Evolutionary conservation across 1,284 basidiomycete species (phyloP), one percentile per base, ranked within the genome.

Genomic region (Pascua sp.): DNA sequence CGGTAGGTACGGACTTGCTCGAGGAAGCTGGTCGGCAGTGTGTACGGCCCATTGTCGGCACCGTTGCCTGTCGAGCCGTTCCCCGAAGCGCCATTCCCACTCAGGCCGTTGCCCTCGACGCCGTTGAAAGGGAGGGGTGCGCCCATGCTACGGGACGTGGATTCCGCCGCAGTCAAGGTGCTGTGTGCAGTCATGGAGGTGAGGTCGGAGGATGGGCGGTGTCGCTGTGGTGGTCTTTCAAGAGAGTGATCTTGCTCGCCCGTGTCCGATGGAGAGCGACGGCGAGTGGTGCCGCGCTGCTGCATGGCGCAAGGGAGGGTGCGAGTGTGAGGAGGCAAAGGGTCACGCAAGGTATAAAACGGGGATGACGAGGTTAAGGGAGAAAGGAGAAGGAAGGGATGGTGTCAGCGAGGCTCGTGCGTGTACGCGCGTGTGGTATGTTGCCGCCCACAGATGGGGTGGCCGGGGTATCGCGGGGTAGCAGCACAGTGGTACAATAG

Each of bases 201-300:
- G 9, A 46, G 38, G 17, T 24, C 41, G 24, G 51, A 40, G 40
- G 56, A 39, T 45, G 47, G 47, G 37, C 51, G 47, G 46, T 47
- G 47, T 24, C 24, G 24, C 45, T 53, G 38, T 51, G 52, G 16
- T 39, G 52, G 52, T 46, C 46, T 51, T 51, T 43, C 15, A 49
- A 36, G 38, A 17, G 43, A 45, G 46, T 37, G 40, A 18, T 37
- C 49, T 42, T 45, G 17, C 44, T 50, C 32, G 17, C 46, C 51
- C 18, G 37, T 44, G 42, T 60, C 55, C 18, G 48, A 47, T 37
- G 46, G 43, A 4, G 59, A 62, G 42, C 60, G 55, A 41, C 57
- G 60, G 42, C 60, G 60, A 43, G 59, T 42, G 32, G 57, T 59
- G 53, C 60, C 60, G 52, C 60, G 60, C 60, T 62, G 60, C 53